Percentiles rank a stretch among this genome's conserved stretches.
phyloP scores from a whole-genome alignment of 257 asterid genomes.

The Cordia subcordata region DNA sequence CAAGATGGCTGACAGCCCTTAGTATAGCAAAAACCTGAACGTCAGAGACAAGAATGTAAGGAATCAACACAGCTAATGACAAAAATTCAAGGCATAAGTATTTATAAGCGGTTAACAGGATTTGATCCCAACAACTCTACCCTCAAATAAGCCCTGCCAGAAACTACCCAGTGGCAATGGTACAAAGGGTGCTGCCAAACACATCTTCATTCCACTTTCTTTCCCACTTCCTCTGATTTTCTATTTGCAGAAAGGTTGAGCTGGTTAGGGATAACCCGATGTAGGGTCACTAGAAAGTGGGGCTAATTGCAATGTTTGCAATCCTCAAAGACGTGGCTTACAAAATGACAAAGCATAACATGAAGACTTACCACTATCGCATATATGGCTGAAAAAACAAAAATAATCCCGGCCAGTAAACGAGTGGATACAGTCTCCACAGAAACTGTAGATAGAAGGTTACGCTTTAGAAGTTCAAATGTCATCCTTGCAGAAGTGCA shows the following conservation, averaged over 20 bases:
- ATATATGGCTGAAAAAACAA: slow-evolving; percentile 77
- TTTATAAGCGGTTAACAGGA: background rate
- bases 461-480: slow-evolving; percentile 85
- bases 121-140: no score
- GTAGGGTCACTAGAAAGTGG: no score
- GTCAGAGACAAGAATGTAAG: background rate
- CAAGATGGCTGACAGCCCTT: slow-evolving; percentile 51
- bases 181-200: no score
- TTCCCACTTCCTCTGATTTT: no score
- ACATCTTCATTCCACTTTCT: no score
- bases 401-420: slow-evolving; percentile 65
- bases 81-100: no score
- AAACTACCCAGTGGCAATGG: no score
- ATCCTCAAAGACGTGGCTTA: background rate
- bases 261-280: no score
- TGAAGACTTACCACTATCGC: slow-evolving; percentile 65
- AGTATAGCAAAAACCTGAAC: slow-evolving; percentile 69
- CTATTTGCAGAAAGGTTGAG: no score
- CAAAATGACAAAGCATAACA: background rate
- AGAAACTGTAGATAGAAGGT: slow-evolving; percentile 82
- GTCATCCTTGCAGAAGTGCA: slow-evolving; percentile 87
- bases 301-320: background rate
- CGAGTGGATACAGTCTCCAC: slow-evolving; percentile 96
- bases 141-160: no score
- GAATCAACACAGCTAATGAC: background rate